Percentiles rank a stretch among this genome's conserved stretches.
These are phyloP conservation scores for Pharnaceum exiguum DNA, from an alignment of 148 eudicot species.

Conservation along the genomic window DNA sequence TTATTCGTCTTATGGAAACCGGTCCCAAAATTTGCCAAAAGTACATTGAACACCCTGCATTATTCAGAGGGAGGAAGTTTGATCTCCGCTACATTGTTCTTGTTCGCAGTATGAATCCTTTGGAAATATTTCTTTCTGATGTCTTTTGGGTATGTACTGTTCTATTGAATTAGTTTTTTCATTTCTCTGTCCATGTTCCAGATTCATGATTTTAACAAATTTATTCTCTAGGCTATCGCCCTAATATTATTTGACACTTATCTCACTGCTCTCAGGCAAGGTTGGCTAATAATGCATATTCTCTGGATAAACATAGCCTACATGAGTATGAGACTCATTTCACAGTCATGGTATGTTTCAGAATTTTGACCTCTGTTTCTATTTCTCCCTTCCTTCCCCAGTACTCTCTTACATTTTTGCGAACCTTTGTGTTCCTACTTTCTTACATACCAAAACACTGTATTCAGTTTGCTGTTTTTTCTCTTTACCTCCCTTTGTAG, in stretches of 20 bases:
- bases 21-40: slow-evolving; percentile 98
- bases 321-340: slow-evolving; percentile 95
- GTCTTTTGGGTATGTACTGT: slow-evolving; percentile 74
- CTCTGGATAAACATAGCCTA: slow-evolving; percentile 70
- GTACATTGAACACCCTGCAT: slow-evolving; percentile 87
- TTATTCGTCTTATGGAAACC: slow-evolving; percentile 96
- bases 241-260: neutral
- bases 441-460: no score
- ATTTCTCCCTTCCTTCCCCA: no score
- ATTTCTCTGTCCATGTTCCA: neutral
- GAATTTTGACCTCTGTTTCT: neutral
- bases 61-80: slow-evolving; percentile 83
- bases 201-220: neutral
- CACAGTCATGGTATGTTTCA: slow-evolving; percentile 82
- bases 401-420: neutral
- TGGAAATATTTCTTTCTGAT: slow-evolving; percentile 78
- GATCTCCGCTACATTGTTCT: slow-evolving; percentile 88
- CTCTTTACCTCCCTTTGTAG: no score
- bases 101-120: slow-evolving; percentile 82
- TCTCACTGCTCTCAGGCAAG: slow-evolving; percentile 53
- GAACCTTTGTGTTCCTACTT: neutral
- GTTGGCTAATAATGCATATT: slow-evolving; percentile 78
- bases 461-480: no score
- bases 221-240: neutral
- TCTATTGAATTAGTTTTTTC: neutral